Evolutionary conservation across 495 filamentous ascomycete species (phyloP).

Genomic region (Talaromyces proteolyticus): DNA sequence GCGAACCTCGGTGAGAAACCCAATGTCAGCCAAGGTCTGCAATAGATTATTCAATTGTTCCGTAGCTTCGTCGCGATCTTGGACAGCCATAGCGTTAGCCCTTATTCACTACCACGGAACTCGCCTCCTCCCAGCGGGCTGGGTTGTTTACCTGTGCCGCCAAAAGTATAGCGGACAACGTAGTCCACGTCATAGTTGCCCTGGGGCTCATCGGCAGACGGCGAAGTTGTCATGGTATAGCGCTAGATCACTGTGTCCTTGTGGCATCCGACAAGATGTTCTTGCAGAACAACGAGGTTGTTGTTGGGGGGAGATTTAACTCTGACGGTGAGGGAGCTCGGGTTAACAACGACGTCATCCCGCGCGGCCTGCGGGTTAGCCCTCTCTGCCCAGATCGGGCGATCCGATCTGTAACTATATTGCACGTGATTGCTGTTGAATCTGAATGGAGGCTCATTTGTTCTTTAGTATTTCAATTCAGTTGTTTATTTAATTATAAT

Average conservation of each 20-base stretch:
- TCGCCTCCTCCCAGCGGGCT: background rate
- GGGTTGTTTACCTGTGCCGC: slow-evolving; percentile 47
- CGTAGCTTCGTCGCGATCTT: slow-evolving; percentile 65
- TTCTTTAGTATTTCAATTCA: too few species aligned
- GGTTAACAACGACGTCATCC: background rate
- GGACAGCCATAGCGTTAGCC: slow-evolving; percentile 8
- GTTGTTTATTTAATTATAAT: background rate
- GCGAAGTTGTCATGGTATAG: slow-evolving; percentile 4
- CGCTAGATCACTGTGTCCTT: too few species aligned
- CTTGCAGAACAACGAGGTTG: too few species aligned
- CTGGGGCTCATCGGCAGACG: slow-evolving; percentile 19
- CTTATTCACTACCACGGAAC: background rate
- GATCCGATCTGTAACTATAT: too few species aligned
- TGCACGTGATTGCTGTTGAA: too few species aligned
- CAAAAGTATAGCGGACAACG: slow-evolving; percentile 77
- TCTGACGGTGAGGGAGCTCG: slow-evolving; percentile 16
- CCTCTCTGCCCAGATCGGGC: background rate
- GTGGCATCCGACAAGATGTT: too few species aligned
- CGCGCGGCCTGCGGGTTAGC: background rate
- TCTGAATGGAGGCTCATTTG: too few species aligned
- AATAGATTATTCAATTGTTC: slow-evolving; percentile 71
- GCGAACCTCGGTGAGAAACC: slow-evolving; percentile 79
- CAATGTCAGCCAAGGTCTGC: slow-evolving; percentile 60
- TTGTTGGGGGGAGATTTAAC: slow-evolving; percentile 26
- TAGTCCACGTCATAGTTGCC: slow-evolving; percentile 80